Evolutionary conservation across 2,329 filamentous ascomycete genomes (phyloP).

Genomic region (Pseudogymnoascus destructans): DNA sequence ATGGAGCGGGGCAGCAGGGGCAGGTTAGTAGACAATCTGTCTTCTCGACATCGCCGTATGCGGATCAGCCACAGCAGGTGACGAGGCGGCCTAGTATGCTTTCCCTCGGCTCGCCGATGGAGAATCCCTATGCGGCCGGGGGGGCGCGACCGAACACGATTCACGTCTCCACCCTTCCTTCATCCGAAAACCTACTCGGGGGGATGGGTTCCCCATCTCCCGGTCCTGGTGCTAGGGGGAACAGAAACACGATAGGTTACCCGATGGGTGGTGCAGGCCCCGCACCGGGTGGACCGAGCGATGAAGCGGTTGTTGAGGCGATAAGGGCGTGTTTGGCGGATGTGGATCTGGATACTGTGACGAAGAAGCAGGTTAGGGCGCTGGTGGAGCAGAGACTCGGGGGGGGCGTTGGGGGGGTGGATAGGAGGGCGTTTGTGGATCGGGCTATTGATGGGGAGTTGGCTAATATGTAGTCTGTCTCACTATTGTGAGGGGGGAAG

Average conservation of each 20-base stretch:
- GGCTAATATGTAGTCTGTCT: slow-evolving; percentile 69
- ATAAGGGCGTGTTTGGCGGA: slow-evolving; percentile 73
- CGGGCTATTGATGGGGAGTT: slow-evolving; percentile 86
- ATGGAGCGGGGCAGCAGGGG: slow-evolving; percentile 31
- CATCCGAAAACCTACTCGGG: slow-evolving; percentile 26
- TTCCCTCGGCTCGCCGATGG: slow-evolving; percentile 38
- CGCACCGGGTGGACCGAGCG: slow-evolving; percentile 48
- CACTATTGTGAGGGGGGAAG: neutral
- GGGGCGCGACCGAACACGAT: slow-evolving; percentile 44
- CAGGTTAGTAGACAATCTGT: slow-evolving; percentile 29
- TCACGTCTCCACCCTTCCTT: slow-evolving; percentile 38
- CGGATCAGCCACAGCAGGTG: slow-evolving; percentile 34
- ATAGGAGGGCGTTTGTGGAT: slow-evolving; percentile 81
- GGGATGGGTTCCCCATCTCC: slow-evolving; percentile 24
- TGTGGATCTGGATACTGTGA: slow-evolving; percentile 91
- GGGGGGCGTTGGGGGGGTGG: slow-evolving; percentile 64
- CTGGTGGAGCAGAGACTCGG: slow-evolving; percentile 89
- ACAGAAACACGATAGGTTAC: neutral
- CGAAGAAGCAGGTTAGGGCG: slow-evolving; percentile 90
- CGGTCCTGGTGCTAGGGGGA: neutral
- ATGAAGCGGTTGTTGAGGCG: slow-evolving; percentile 67
- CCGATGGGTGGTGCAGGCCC: neutral
- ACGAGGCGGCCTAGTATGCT: slow-evolving; percentile 58
- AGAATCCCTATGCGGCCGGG: neutral
- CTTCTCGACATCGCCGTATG: slow-evolving; percentile 33